Percentiles rank a stretch among this genome's conserved stretches.
phyloP scores from a whole-genome alignment of 2,329 filamentous ascomycete species.

The Davidsoniella eucalypti region DNA sequence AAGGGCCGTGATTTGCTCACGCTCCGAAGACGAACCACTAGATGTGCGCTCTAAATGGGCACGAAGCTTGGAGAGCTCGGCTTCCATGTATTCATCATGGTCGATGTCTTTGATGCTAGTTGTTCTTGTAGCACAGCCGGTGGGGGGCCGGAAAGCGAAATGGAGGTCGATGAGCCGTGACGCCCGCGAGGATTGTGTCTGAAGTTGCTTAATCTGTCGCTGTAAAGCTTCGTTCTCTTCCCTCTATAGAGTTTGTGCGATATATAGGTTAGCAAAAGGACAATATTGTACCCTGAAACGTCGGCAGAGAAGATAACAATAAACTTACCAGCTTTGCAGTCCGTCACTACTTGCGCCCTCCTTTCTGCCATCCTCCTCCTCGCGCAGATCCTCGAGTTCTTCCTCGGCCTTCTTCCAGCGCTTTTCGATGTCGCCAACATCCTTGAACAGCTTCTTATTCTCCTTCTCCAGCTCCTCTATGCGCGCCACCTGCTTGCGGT shows the following conservation, averaged over 20 bases:
- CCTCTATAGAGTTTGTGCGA: conserved; percentile 1
- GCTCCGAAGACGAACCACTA: conserved; percentile 38
- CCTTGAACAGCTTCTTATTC: conserved; percentile 60
- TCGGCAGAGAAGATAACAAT: neutral
- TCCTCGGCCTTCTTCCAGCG: conserved; percentile 73
- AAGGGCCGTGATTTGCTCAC: conserved; percentile 46
- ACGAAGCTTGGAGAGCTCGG: conserved; percentile 59
- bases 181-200: conserved; percentile 43
- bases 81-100: conserved; percentile 64
- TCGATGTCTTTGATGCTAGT: conserved; percentile 49
- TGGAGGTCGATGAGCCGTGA: conserved; percentile 46
- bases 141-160: conserved; percentile 30
- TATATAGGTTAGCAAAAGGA: neutral
- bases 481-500: conserved; percentile 67
- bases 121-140: conserved; percentile 37
- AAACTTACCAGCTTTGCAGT: conserved; percentile 53
- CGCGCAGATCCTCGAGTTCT: conserved; percentile 67
- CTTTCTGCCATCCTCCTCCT: conserved; percentile 43
- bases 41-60: conserved; percentile 47
- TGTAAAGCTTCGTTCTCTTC: conserved; percentile 7
- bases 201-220: conserved; percentile 39
- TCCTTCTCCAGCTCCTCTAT: conserved; percentile 82
- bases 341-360: conserved; percentile 35
- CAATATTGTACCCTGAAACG: neutral
- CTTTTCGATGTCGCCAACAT: conserved; percentile 51